A percentile compares a stretch with the other conserved stretches of the same genome.
Conservation (phyloP, 208 protist genomes). For the Leishmania tarentolae region DNA sequence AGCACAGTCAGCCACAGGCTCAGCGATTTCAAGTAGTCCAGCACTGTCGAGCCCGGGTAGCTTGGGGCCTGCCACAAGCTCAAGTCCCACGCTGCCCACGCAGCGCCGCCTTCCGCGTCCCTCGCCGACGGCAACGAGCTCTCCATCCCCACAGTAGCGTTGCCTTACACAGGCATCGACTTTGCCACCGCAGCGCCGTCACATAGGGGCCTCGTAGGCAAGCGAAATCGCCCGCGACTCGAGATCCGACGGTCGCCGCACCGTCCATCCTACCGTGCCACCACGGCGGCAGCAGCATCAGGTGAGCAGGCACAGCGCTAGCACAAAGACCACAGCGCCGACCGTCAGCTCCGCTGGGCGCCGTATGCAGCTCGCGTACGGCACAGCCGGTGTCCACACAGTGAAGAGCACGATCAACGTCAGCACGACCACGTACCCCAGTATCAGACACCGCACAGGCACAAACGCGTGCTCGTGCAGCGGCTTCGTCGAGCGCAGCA, state of each 20-base stretch:
- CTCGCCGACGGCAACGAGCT: not conserved
- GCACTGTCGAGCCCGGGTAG: conserved; percentile 31
- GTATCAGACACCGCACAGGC: conserved; percentile 27
- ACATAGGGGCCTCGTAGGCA: not conserved
- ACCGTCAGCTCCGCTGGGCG: conserved; percentile 30
- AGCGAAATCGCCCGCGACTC: conserved; percentile 5
- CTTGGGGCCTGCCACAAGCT: conserved; percentile 43
- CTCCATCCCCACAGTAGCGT: not conserved
- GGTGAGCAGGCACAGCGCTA: conserved; percentile 41
- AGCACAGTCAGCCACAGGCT: conserved; percentile 57
- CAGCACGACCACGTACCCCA: conserved; percentile 36
- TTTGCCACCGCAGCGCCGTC: not conserved
- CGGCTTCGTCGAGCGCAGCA: conserved; percentile 21
- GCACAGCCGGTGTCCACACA: conserved; percentile 36
- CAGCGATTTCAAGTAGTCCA: conserved; percentile 39
- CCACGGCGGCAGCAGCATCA: conserved; percentile 45
- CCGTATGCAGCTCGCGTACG: conserved; percentile 30
- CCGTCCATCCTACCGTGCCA: conserved; percentile 54
- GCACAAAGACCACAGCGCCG: conserved; percentile 34
- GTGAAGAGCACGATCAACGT: conserved; percentile 44
- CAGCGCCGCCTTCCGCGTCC: not conserved
- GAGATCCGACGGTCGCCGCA: conserved; percentile 20
- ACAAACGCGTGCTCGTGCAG: conserved; percentile 40
- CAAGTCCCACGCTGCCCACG: not conserved
- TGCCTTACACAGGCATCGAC: not conserved